Evolutionary conservation across 139 green algal species (phyloP), one percentile per base, ranked within the genome.

Genomic region (Limnomonas spitsbergensis): DNA sequence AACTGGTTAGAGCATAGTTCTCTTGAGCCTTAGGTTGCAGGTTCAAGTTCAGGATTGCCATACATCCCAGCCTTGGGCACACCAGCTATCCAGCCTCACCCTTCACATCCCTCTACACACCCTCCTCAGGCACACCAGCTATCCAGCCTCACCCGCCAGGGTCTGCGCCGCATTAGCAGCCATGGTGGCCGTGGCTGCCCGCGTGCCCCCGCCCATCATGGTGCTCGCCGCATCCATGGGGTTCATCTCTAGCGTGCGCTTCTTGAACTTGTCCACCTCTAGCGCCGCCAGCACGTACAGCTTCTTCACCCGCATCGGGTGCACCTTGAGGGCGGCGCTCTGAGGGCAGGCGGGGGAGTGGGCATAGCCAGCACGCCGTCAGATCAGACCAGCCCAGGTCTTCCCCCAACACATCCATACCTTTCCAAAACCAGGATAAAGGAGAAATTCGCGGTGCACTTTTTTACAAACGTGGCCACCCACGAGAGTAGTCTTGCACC

Each of bases 261-360:
- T 86, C 79, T 85, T 87, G 78, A 95, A 92, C 9, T 85, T 87
- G 70, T 92, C 82, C 3, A 90, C 79, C 80, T 95, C 91, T 31
- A 97, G 79, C 38, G 91, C 92, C 4, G 89, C 89, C 75, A 97
- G 86, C 61, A 97, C 88, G 75, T 95, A 89, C 56, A 97, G 86
- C 88, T 95, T 93, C 87, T 97, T 97, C 2, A 91, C 78, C 6
- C 89, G 84, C 78, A 94, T 37, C 0, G 92, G 92, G 53, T 86
- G 79, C 42, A 86, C 86, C 29, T 70, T 70, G n/a, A 70, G 56
- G 4, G 56, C 27, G 4, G 86, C 78, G 36, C 68, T 75, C n/a
- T 72, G 29, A 61, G 20, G 20, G 20, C 20, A 29, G 20, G 47
- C 14, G 47, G 47, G 20, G 47, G 20, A 61, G 47, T n/a, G n/a